Conservation (phyloP, 805 yeast genomes). For the Candida dajiaensis region DNA sequence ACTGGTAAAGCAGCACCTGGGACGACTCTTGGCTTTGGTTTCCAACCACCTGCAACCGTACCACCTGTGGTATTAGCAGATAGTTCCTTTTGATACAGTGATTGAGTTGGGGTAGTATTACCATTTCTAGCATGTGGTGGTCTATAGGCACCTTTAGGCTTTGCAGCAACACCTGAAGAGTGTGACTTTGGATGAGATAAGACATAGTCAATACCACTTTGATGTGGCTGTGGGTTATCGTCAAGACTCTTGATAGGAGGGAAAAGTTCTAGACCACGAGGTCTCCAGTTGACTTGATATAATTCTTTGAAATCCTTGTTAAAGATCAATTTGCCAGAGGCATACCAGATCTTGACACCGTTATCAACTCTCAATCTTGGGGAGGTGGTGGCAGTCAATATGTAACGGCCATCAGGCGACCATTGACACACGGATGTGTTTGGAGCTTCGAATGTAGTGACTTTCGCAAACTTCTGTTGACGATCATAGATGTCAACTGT, state of each 20-base stretch:
- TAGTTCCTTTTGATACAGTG: slow-evolving; percentile 55
- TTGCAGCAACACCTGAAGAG: slow-evolving; percentile 31
- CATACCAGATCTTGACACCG: slow-evolving; percentile 92
- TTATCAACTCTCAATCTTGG: slow-evolving; percentile 97
- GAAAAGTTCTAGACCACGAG: slow-evolving; percentile 31
- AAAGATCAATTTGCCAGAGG: slow-evolving; percentile 73
- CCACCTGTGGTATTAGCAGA: slow-evolving; percentile 21
- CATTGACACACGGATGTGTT: slow-evolving; percentile 96
- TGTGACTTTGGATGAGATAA: slow-evolving; percentile 31
- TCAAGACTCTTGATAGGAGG: slow-evolving; percentile 33
- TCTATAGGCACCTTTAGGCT: slow-evolving; percentile 85
- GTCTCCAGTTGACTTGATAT: slow-evolving; percentile 80
- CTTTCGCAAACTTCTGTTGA: slow-evolving; percentile 72
- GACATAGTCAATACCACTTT: slow-evolving; percentile 55
- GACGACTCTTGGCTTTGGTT: slow-evolving; percentile 33
- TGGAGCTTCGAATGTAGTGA: slow-evolving; percentile 81
- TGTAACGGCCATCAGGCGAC: slow-evolving; percentile 94
- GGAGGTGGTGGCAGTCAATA: slow-evolving; percentile 93
- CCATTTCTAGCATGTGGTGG: slow-evolving; percentile 88
- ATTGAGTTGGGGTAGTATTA: slow-evolving; percentile 31
- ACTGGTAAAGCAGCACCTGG: slow-evolving; percentile 53
- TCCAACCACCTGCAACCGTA: slow-evolving; percentile 3
- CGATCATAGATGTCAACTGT: slow-evolving; percentile 93
- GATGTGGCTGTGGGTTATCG: slow-evolving; percentile 63
- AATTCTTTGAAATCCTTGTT: slow-evolving; percentile 78